Base-by-base conservation (phyloP, 2,329 filamentous ascomycete species). In the Incumbomyces delicatus region DNA sequence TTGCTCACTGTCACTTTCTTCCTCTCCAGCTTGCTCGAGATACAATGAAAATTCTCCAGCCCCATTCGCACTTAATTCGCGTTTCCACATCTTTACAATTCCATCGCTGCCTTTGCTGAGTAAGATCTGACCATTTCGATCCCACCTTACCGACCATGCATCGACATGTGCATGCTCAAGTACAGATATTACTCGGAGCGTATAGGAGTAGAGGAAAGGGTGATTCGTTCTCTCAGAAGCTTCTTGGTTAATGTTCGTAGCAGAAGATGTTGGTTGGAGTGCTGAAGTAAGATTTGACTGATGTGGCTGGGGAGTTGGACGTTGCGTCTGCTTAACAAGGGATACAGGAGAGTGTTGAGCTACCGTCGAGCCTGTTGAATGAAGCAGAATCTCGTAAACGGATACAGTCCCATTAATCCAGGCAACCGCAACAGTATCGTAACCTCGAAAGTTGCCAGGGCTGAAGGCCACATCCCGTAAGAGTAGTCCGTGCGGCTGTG, bases 351-450 rank as follows among this genome's bases (percentile, higher is more conserved):
- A 4, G 4, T 35, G 13, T 17, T 35, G 33, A 17, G 33, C 16
- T 4, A n/a, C 13, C 4, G 4, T n/a, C 33, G 16, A 17, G 13
- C 4, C 33, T 35, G 13, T 35, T 11, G 33, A 35, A 17, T 17
- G 33, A 5, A 35, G 13, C 13, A 17, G 4, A 35, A 35, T 11
- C 33, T 90, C 81, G 60, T 94, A 95, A n/a, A 98, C 83, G 34
- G 90, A 77, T 34, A 95, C 80, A 57, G 80, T 82, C 2, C 92
- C 90, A 61, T 98, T 92, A 64, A 94, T 94, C 61, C 87, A 92
- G 2, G 88, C 90, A 5, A 89, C 94, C 2, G 90, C 92, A 57
- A 96, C 77, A 48, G 90, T 76, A 63, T 98, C 92, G 62, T 87
- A 90, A 1, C 90, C 90, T 33, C 89, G 74, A 58, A 94, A 87